Base-by-base conservation (phyloP, 2,329 filamentous ascomycete species). In the Sporothrix pallida region DNA sequence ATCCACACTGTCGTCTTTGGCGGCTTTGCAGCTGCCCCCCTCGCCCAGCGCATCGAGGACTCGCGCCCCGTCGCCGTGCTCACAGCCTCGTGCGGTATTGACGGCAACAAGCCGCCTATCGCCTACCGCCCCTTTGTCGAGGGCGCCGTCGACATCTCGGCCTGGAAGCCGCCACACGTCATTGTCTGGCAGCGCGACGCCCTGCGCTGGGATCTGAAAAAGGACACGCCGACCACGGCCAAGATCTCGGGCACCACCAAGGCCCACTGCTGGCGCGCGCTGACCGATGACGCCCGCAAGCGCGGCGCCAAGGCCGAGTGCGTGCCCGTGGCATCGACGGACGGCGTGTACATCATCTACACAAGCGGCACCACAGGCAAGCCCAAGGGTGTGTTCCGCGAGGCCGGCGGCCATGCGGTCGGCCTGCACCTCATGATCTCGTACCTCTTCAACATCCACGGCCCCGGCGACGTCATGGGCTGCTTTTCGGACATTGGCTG, bases 1-100 rank as follows among this genome's bases (percentile, higher is more conserved):
- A 90, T 98, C 71, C 95, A 98, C 80, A 91, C 93, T 3, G 93
- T 97, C 4, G 95, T 98, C 3, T 98, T 98, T 81, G 95, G 95
- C 58, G 95, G 95, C 0, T 98, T 98, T 80, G 94, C 93, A 0
- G 86, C 94, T 0, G 85, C 87, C 10, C 93, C 94, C 3, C 86
- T 98, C 62, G 93, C 94, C 0, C 95, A 98, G 82, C 88, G 95
- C 37, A 97, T 98, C 77, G 94, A 97, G 70, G 92, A 93, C 0
- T 93, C 92, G 8, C 87, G 87, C 48, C 93, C 95, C 8, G 88
- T 88, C 9, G 90, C 88, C 10, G 89, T 98, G 68, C 88, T 98
- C 80, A 97, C 95, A 0, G 94, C 95, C 0, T 97, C 93, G 9
- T 98, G 95, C 81, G 95, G 95, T 48, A 95, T 98, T 73, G 95